Evolutionary conservation across 192 early-diverging fungal genomes (phyloP).

Genomic region (Entomortierella beljakovae): DNA sequence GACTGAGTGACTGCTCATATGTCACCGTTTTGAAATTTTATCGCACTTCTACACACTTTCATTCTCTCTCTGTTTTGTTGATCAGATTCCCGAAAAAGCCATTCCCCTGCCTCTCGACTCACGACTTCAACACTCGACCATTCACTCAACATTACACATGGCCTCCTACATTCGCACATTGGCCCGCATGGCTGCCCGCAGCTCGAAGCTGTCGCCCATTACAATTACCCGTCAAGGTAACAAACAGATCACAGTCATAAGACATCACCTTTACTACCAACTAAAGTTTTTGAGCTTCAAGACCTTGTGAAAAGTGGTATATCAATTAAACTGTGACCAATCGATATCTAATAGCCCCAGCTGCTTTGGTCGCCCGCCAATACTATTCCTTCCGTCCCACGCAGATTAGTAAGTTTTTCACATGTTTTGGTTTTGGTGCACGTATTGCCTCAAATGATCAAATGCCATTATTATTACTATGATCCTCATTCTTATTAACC

Average conservation of each 20-base stretch:
- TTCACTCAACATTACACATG: conserved; percentile 9
- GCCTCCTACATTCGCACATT: conserved; percentile 37
- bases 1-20: no score
- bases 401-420: conserved; percentile 30
- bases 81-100: conserved; percentile 22
- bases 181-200: conserved; percentile 36
- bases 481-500: no score
- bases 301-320: no score
- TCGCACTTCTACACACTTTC: no score
- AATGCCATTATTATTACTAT: not conserved
- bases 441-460: not conserved
- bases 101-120: not conserved
- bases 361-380: conserved; percentile 34
- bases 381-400: conserved; percentile 51
- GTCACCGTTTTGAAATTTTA: no score
- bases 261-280: not conserved
- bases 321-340: no score
- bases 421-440: not conserved
- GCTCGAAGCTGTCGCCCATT: conserved; percentile 16
- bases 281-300: not conserved
- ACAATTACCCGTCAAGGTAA: conserved; percentile 37
- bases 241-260: not conserved
- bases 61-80: conserved; percentile 27
- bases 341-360: conserved; percentile 18
- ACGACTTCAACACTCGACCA: not conserved